Base-by-base conservation (phyloP, 2,329 filamentous ascomycete species). In the Neocatenulostroma microsporum region DNA sequence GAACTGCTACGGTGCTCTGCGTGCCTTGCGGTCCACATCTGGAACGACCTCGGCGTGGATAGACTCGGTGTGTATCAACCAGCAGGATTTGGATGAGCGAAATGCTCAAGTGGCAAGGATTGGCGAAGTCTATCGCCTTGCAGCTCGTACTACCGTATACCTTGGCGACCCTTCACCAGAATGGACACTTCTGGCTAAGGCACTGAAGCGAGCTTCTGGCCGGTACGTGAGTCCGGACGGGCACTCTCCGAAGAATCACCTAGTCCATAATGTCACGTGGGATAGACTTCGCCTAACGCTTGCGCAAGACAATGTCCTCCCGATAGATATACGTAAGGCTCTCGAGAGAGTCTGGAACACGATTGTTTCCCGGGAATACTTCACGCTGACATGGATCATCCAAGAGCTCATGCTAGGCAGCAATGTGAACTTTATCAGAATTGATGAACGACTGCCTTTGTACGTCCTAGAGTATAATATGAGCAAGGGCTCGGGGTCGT, bases 21-120 rank as follows among this genome's bases (percentile, higher is more conserved):
- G 11, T 7, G 18, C 18, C n/a, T 17, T 34, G 18, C 7, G 31
- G 12, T 11, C 10, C 5, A 10, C 18, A 3, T 10, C 3, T 17
- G 21, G 17, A 14, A 24, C 20, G 5, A 8, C 13, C 5, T 17
- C n/a, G 12, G 9, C 39, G 3, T 44, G 41, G 41, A 37, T 37
- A 9, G 40, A 43, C 17, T 32, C 32, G 3, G 29, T 40, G 14
- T 40, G 40, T 21, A 39, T 43, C 37, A 44, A 40, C 19, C 41
- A 44, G 30, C 10, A 13, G 6, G 34, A 40, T 29, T 13, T 17
- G 5, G 13, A 3, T 6, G 41, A 44, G 19, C 36, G 39, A 9
- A 32, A 30, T 21, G 12, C 18, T 13, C 41, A 43, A 21, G 37
- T 43, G 3, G 34, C 20, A 13, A 39, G 28, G 12, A 40, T 43